Evolutionary conservation across 768 basidiomycete species (phyloP).

Genomic region (Kwoniella newhampshirensis): DNA sequence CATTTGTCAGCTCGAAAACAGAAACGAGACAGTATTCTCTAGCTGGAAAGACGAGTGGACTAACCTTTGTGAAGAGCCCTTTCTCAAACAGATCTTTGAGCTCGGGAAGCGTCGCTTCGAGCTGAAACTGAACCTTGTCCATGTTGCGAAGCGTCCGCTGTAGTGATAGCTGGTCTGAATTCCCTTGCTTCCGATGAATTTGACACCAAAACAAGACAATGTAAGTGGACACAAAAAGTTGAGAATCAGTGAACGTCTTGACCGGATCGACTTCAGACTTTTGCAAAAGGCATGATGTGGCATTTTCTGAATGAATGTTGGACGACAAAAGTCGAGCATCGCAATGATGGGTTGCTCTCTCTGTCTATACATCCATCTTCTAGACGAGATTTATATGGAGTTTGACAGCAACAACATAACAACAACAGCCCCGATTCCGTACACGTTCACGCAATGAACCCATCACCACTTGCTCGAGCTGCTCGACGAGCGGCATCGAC

Average conservation of each 20-base stretch:
- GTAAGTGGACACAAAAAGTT: too few species aligned
- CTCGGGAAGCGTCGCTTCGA: slow-evolving; percentile 96
- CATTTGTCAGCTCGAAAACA: slow-evolving; percentile 1
- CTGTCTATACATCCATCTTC: too few species aligned
- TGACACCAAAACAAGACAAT: too few species aligned
- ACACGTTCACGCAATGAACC: slow-evolving; percentile 4
- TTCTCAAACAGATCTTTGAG: slow-evolving; percentile 87
- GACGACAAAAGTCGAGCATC: too few species aligned
- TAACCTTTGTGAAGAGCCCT: slow-evolving; percentile 74
- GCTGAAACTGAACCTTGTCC: slow-evolving; percentile 92
- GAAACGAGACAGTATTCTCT: background rate
- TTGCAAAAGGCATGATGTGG: slow-evolving; percentile 23
- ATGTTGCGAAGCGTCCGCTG: slow-evolving; percentile 55
- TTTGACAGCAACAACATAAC: too few species aligned
- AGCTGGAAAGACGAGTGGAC: slow-evolving; percentile 29
- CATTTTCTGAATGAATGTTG: slow-evolving; percentile 11
- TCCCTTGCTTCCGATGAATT: too few species aligned
- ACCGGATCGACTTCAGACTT: slow-evolving; percentile 8
- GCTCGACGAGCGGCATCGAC: slow-evolving; percentile 5
- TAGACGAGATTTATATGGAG: too few species aligned
- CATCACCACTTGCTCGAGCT: slow-evolving; percentile 8
- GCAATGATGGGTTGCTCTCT: too few species aligned
- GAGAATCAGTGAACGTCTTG: too few species aligned
- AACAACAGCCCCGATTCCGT: too few species aligned
- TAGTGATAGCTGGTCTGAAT: too few species aligned